Conservation (phyloP, 2,329 filamentous ascomycete genomes). For the Lecanosticta acicola region DNA sequence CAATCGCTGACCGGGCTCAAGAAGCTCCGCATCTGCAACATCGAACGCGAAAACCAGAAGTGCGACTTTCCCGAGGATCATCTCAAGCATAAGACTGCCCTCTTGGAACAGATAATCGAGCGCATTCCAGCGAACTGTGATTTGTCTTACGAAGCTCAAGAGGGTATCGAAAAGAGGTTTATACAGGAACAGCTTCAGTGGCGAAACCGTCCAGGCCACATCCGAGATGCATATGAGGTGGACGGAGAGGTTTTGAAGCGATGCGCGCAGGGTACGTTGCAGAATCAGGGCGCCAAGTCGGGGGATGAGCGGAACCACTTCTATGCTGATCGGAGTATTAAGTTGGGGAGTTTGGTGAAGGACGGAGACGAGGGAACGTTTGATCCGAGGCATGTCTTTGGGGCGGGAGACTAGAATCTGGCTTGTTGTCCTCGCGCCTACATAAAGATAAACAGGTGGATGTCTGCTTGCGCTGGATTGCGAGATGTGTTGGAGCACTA, state of each 20-base stretch:
- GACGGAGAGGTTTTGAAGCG: constrained; percentile 7
- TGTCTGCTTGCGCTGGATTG: too few relatives aligned
- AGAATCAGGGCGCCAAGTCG: constrained; percentile 10
- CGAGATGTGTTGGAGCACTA: too few relatives aligned
- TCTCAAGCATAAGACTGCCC: constrained; percentile 2
- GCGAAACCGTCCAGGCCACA: neutral
- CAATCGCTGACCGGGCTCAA: constrained; percentile 14
- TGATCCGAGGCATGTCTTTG: too few relatives aligned
- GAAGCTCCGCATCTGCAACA: constrained; percentile 11
- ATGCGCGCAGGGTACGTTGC: constrained; percentile 4
- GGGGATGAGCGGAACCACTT: constrained; percentile 12
- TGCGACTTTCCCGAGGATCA: neutral
- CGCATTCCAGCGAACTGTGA: constrained; percentile 15
- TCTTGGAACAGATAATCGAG: constrained; percentile 21
- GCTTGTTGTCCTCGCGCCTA: too few relatives aligned
- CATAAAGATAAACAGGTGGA: too few relatives aligned
- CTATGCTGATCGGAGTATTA: constrained; percentile 9
- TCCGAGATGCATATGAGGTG: constrained; percentile 5
- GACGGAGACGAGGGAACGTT: too few relatives aligned
- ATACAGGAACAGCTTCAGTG: constrained; percentile 8
- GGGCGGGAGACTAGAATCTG: too few relatives aligned
- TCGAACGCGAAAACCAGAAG: constrained; percentile 7
- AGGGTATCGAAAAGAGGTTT: constrained; percentile 11
- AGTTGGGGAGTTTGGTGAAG: constrained; percentile 8
- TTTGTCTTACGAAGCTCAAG: constrained; percentile 9